phyloP scores from a whole-genome alignment of 805 yeast species.

The Cyberlindnera mississippiensis region DNA sequence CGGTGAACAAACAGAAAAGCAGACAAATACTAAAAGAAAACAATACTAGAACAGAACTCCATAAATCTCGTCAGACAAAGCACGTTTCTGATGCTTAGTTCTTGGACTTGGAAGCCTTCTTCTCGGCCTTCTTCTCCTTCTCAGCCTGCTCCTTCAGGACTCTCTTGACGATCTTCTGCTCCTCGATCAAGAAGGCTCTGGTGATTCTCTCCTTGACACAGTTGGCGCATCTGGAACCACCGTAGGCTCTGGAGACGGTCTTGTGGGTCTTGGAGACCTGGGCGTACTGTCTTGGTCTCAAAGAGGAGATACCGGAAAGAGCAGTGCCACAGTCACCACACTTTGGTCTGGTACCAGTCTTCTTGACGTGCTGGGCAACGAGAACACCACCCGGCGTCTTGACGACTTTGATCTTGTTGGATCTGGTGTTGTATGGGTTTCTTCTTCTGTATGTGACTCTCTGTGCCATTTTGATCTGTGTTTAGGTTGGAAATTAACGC shows the following conservation, averaged over 20 bases:
- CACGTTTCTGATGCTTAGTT: neutral
- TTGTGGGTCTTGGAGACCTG: slow-evolving; percentile 91
- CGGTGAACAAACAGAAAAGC: slow-evolving; percentile 3
- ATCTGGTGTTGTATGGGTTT: slow-evolving; percentile 99
- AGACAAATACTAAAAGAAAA: neutral
- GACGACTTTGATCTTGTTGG: slow-evolving; percentile 99
- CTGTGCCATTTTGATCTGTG: slow-evolving; percentile 77
- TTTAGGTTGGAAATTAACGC: slow-evolving; percentile 2
- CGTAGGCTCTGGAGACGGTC: slow-evolving; percentile 99
- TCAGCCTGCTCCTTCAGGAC: slow-evolving; percentile 95
- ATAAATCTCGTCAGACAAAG: slow-evolving; percentile 8
- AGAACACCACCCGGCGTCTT: slow-evolving; percentile 99
- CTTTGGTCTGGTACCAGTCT: slow-evolving; percentile 75
- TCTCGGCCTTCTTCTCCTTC: slow-evolving; percentile 68
- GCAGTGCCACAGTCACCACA: slow-evolving; percentile 81
- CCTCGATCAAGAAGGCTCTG: slow-evolving; percentile 99
- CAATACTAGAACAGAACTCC: slow-evolving; percentile 8
- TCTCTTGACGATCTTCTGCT: slow-evolving; percentile 99
- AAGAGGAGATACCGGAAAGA: slow-evolving; percentile 84
- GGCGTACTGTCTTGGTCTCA: slow-evolving; percentile 99
- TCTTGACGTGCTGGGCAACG: slow-evolving; percentile 96
- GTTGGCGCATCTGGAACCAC: slow-evolving; percentile 98
- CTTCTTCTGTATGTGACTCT: slow-evolving; percentile 99
- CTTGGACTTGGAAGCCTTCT: slow-evolving; percentile 32
- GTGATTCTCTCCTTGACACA: slow-evolving; percentile 99